Evolutionary conservation across 345 rosid genomes (phyloP), one percentile per base, ranked within the genome.

Genomic region (Streptanthus diversifolius): DNA sequence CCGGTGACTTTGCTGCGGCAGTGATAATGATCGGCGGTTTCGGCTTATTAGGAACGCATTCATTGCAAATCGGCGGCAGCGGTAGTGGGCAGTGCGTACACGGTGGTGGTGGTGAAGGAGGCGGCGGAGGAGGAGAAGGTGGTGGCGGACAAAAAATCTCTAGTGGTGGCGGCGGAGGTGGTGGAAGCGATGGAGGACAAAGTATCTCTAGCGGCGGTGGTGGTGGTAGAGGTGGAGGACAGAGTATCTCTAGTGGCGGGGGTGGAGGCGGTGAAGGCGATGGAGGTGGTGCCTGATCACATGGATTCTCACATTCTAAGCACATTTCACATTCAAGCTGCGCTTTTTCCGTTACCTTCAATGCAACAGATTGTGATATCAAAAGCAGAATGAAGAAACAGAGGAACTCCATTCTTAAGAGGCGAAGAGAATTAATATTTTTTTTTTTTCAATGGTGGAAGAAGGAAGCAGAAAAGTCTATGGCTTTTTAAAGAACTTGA

Each of bases 271-370:
- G 70, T 11, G 80, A 66, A 25, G 71, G 63, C 3, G 49, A 45
- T 2, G 82, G 83, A 19, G 81, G 81, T 3, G 81, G 79, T 12
- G 53, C 64, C 43, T 75, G 79, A 18, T 62, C 65, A 70, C 80
- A 77, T 15, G 74, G 55, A 35, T 74, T 78, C 43, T 53, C 74
- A 18, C 81, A 73, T 61, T 72, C 77, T 55, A 72, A 59, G 19
- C 81, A 78, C 81, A 78, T 73, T 36, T 51, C 29, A 61, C 84
- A 81, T 66, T 44, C 75, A 5, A 62, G 37, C 59, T 61, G 33
- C 1, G 57, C 19, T 64, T 69, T 73, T 24, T 63, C 75, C 9
- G 66, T 9, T 5, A 43, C 5, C 0, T 1, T 62, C 41, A 55
- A 47, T 8, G 76, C 72, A 64, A 22, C 30, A 63, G 76, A 64